Evolutionary conservation across 768 basidiomycete genomes (phyloP), one percentile per base, ranked within the genome.

Genomic region (Myochromella boudieri): DNA sequence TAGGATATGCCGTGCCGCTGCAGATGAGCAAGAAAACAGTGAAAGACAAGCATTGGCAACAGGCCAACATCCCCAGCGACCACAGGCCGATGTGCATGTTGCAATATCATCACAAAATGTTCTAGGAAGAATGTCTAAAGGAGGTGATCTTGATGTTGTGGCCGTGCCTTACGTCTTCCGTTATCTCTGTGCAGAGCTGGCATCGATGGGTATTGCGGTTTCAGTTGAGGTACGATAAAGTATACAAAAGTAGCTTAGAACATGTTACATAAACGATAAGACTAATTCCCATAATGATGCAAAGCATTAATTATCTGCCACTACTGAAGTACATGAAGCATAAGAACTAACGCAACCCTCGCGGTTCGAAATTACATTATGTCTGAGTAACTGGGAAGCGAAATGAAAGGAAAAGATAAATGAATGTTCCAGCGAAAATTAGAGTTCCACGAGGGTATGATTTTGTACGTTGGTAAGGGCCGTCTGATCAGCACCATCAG

Each of bases 181-280:
- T 39, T 91, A 94, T 70, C 77, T 97, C 9, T 94, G 95, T 61
- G 89, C 95, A 2, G 97, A 99, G 70, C 71, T 99, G 56, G 95
- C 95, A n/a, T 87, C 91, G 14, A 98, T 98, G 95, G 95, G 97
- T 37, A 97, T 99, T 58, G 82, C 87, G 27, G 78, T 98, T 41
- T 89, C 91, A 38, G 68, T 98, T 39, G 84, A 89, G 61, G 81
- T 95, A 42, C 77, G 66, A 41, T 90, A 68, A 64, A n/a, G 6
- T 34, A 12, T 34, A 38, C 39, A 37, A 49, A 47, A 47, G 44
- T 49, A 48, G 17, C 26, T 27, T 39, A 43, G 34, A 37, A 12
- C n/a, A 37, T 37, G 24, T 40, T 36, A 46, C 32, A 49, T 36
- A 18, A 22, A 34, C 31, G 36, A 44, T 31, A 24, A 41, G 40